A percentile compares a stretch with the other conserved stretches of the same genome.
These are phyloP conservation scores for Solanum chaucha DNA, from an alignment of 257 asterid species.

Conservation along the genomic window DNA sequence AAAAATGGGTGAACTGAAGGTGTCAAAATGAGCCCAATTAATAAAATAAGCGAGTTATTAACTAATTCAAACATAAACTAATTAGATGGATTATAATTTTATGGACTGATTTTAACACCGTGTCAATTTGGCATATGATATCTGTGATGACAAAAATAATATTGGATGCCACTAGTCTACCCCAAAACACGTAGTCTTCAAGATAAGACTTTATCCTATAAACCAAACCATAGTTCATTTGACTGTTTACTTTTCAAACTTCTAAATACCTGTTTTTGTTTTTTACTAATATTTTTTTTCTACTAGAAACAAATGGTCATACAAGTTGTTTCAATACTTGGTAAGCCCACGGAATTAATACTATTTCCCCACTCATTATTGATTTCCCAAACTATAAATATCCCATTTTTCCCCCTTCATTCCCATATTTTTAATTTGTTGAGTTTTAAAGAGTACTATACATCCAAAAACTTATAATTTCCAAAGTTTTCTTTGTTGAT, in stretches of 20 bases:
- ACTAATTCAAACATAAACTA: too few species aligned
- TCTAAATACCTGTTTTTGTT: background rate
- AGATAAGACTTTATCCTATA: background rate
- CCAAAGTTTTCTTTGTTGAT: background rate
- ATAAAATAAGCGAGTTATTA: too few species aligned
- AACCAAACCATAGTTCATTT: background rate
- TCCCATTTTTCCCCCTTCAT: background rate
- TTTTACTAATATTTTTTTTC: background rate
- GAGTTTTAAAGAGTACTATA: background rate
- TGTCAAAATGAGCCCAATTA: fast-evolving
- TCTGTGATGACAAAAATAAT: background rate
- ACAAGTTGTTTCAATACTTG: background rate
- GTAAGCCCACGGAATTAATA: background rate
- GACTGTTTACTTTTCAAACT: background rate
- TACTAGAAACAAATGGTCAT: background rate
- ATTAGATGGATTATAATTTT: too few species aligned
- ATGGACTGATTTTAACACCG: too few species aligned
- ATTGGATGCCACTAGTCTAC: background rate
- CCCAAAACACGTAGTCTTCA: background rate
- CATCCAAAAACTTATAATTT: background rate
- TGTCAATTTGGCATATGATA: background rate
- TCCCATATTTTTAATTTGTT: background rate
- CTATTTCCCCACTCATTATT: background rate
- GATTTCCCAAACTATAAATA: background rate
- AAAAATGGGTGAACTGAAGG: background rate